phyloP scores from a whole-genome alignment of 352 stramenopile species.

The Phytophthora uliginosa region DNA sequence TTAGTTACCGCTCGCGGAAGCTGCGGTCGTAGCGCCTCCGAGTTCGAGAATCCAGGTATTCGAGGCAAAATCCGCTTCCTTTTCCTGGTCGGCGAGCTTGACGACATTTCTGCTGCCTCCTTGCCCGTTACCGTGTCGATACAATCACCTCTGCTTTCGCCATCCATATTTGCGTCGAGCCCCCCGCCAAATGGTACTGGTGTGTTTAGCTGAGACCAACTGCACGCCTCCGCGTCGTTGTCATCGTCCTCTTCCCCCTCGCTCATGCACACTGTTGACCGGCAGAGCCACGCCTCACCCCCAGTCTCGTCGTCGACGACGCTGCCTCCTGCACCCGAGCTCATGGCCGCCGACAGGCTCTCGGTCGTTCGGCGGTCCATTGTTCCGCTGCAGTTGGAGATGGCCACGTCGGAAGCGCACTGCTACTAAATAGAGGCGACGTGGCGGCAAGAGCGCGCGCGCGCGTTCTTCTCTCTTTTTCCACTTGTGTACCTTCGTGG shows the following conservation, averaged over 20 bases:
- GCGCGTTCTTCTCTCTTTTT: constrained; percentile 38
- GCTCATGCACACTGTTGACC: constrained; percentile 63
- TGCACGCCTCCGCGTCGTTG: constrained; percentile 22
- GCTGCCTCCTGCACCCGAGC: constrained; percentile 16
- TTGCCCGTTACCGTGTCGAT: not conserved
- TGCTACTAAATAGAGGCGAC: constrained; percentile 28
- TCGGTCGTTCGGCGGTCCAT: constrained; percentile 38
- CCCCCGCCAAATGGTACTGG: constrained; percentile 18
- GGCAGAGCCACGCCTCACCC: constrained; percentile 63
- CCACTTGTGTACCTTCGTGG: constrained; percentile 15
- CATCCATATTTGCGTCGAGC: not conserved
- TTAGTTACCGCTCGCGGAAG: constrained; percentile 24
- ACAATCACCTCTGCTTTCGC: not conserved
- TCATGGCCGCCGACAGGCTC: constrained; percentile 16
- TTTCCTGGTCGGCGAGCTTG: constrained; percentile 5
- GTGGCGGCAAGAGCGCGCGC: not conserved
- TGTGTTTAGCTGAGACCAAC: constrained; percentile 36
- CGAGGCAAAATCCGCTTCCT: constrained; percentile 30
- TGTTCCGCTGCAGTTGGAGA: constrained; percentile 25
- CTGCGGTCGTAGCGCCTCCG: constrained; percentile 33
- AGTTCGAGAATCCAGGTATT: constrained; percentile 38
- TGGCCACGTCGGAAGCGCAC: constrained; percentile 37
- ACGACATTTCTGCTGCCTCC: not conserved
- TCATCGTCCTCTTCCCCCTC: constrained; percentile 38
- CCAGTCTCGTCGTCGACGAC: constrained; percentile 12